Base-by-base conservation (phyloP, 768 basidiomycete genomes). In the Lyophyllum atratum region DNA sequence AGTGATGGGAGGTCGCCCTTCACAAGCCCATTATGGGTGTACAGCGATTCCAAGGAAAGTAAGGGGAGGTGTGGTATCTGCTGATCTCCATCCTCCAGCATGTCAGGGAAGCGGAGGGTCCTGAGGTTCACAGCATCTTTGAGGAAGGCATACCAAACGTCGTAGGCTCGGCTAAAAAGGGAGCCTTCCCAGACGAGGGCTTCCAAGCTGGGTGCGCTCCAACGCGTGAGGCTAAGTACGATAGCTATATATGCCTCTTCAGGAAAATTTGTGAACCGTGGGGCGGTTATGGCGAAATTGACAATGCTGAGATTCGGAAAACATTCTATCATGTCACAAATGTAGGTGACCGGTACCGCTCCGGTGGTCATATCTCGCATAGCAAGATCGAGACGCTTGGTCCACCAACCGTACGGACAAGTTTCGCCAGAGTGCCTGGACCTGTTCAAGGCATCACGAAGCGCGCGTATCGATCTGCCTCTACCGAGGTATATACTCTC, bases 401-500 rank as follows among this genome's bases (percentile, higher is more conserved):
- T 55, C 60, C 56, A 63, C 52, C 33, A 52, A 12, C 64, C 62
- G 11, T 58, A 29, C 2, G 55, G 37, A 28, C 31, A 33, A 34
- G 15, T 40, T 12, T 43, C 43, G 44, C 14, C 29, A 10, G 19
- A 43, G 8, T 11, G 12, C 8, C 9, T 43, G 44, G 34, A 44
- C 31, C 8, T 44, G 24, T 33, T 40, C 42, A 66, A 48, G n/a
- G 56, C 59, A 31, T 55, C 55, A 12, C 39, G 47, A n/a, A 67
- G 34, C 3, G 62, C 31, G 10, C 42, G 33, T 31, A 67, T 26
- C 9, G 43, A 52, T 28, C 47, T 54, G n/a, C 29, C 50, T 47
- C 51, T 56, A 19, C 58, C 59, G 25, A 70, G 58, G 28, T 61
- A 37, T 25, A 69, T 42, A 48, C 60, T 64, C 51, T 70, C 66